Conservation (phyloP, 2,329 filamentous ascomycete species). For the Pyrenophora seminiperda region DNA sequence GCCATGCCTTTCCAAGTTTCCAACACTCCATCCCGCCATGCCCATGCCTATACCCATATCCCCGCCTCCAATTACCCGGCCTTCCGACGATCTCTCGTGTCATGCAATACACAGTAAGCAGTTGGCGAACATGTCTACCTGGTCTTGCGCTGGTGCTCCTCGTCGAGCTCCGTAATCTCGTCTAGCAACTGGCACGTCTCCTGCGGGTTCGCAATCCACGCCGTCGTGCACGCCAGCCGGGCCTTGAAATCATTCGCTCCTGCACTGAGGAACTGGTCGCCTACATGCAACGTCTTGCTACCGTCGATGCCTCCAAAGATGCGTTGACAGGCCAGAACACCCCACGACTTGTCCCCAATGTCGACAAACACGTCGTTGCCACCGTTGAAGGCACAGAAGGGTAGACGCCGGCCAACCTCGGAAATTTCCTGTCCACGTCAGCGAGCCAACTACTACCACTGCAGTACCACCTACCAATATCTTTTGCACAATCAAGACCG, state of each 20-base stretch:
- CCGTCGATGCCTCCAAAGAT: conserved; percentile 81
- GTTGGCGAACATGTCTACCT: conserved; percentile 11
- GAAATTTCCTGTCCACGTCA: conserved; percentile 66
- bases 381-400: conserved; percentile 97
- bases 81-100: too few relatives aligned
- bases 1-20: too few relatives aligned
- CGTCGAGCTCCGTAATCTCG: conserved; percentile 65
- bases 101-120: too few relatives aligned
- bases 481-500: conserved; percentile 91
- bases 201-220: conserved; percentile 91
- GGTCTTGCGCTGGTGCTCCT: conserved; percentile 48
- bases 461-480: conserved; percentile 60
- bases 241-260: conserved; percentile 95
- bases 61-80: too few relatives aligned
- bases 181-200: conserved; percentile 91
- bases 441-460: background rate
- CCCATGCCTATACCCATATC: too few relatives aligned
- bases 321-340: conserved; percentile 87
- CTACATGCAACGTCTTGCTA: conserved; percentile 86
- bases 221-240: conserved; percentile 86
- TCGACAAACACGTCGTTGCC: conserved; percentile 98
- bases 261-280: conserved; percentile 92
- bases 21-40: too few relatives aligned
- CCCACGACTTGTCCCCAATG: conserved; percentile 97
- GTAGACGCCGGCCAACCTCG: conserved; percentile 69